Base-by-base conservation (phyloP, 345 rosid genomes). In the Sonneratia alba region DNA sequence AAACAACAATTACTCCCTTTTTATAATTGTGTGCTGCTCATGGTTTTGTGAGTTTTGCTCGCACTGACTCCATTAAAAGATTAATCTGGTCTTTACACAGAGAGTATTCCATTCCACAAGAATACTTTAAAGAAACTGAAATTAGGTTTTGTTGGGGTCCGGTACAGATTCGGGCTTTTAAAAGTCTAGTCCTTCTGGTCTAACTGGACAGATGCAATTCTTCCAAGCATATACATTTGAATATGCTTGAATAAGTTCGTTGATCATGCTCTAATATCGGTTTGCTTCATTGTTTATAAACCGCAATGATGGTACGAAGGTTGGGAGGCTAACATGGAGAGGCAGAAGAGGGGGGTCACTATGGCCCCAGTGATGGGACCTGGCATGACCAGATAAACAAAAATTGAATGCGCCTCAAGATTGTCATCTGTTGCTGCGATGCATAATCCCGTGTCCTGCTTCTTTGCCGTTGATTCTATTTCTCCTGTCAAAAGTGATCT, bases 261-360 rank as follows among this genome's bases (percentile, higher is more conserved):
- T 47, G 51, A 47, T 47, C 15, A 8, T 47, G 14, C 13, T 47
- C 15, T 47, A 47, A 47, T 53, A 53, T 53, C n/a, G 51, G 11
- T 47, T 47, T 32, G 38, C 40, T 27, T 61, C 22, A 61, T 48
- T 6, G 7, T 24, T 27, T n/a, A 11, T 15, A n/a, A 45, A 27
- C 19, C 40, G 42, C 21, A 47, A 48, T 51, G 36, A 51, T 13
- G 3, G 34, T 8, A 16, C 36, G 45, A 43, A 69, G 73, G 73
- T 36, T 70, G 77, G 77, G 73, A 75, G 49, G 77, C 70, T 32
- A 70, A 75, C 63, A 0, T 75, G 73, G 66, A 70, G 19, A 63
- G 77, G 65, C 73, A 63, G 67, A 62, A 64, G 66, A 70, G 77
- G 45, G 77, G 70, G 21, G 57, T 75, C n/a, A 49, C 45, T 45